These are phyloP conservation scores for Starmerella sp. DNA, from an alignment of 805 yeast species.

Conservation along the genomic window DNA sequence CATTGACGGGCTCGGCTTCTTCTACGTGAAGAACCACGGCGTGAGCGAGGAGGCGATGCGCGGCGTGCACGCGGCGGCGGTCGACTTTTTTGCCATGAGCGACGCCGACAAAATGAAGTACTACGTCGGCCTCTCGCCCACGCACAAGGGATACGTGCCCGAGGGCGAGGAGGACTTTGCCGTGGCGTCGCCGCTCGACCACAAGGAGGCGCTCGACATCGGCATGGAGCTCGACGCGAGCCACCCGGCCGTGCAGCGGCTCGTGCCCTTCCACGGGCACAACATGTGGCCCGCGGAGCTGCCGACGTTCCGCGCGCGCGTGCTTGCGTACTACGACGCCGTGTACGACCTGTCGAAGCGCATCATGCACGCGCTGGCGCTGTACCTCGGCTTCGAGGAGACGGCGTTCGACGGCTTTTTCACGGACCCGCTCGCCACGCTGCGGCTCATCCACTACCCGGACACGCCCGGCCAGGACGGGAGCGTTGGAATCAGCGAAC, in stretches of 20 bases:
- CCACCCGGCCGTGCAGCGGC: constrained; percentile 32
- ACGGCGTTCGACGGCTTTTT: constrained; percentile 40
- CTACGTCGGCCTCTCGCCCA: constrained; percentile 41
- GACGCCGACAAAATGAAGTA: constrained; percentile 33
- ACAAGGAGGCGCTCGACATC: constrained; percentile 53
- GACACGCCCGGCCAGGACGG: constrained; percentile 4
- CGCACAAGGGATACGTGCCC: constrained; percentile 32
- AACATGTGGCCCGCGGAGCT: constrained; percentile 42
- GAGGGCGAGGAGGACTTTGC: constrained; percentile 12
- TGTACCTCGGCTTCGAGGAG: constrained; percentile 41
- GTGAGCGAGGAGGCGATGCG: background rate
- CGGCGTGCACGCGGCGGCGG: constrained; percentile 34
- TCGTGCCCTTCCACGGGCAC: constrained; percentile 40
- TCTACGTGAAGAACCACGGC: constrained; percentile 37
- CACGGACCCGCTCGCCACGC: constrained; percentile 19
- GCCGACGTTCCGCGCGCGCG: constrained; percentile 37
- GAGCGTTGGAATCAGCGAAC: constrained; percentile 51
- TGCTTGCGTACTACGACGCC: constrained; percentile 35
- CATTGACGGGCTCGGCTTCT: constrained; percentile 45
- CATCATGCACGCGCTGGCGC: constrained; percentile 41
- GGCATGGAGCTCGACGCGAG: constrained; percentile 27
- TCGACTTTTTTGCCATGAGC: constrained; percentile 38
- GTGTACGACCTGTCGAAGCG: constrained; percentile 37
- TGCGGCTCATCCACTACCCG: constrained; percentile 51
- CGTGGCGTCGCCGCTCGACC: constrained; percentile 33